Evolutionary conservation across 208 protist genomes (phyloP).

Genomic region (Trichomonas tenax): DNA sequence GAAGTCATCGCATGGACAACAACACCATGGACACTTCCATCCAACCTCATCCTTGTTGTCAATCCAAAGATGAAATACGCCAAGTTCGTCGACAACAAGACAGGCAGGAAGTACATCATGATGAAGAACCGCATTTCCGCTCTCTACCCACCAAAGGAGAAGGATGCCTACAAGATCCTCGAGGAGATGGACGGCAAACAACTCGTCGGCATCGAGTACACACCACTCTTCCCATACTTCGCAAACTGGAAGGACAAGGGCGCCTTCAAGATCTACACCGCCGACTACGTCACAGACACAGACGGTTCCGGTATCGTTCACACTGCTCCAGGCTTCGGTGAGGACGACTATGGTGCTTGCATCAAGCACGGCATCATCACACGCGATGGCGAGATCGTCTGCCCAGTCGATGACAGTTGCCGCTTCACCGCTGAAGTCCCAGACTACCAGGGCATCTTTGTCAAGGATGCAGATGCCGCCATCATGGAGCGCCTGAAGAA

Average conservation of each 20-base stretch:
- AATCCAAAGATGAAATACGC: slow-evolving; percentile 66
- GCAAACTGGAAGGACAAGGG: slow-evolving; percentile 15
- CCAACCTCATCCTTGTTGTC: slow-evolving; percentile 94
- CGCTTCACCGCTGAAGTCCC: slow-evolving; percentile 76
- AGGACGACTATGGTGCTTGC: slow-evolving; percentile 97
- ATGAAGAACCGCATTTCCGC: slow-evolving; percentile 33
- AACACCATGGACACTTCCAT: slow-evolving; percentile 98
- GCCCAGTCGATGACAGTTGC: slow-evolving; percentile 94
- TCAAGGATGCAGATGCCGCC: slow-evolving; percentile 85
- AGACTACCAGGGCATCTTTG: slow-evolving; percentile 75
- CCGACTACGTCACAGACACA: slow-evolving; percentile 86
- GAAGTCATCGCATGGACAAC: slow-evolving; percentile 97
- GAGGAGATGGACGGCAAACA: slow-evolving; percentile 60
- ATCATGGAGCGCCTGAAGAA: slow-evolving; percentile 80
- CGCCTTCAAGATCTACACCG: slow-evolving; percentile 19
- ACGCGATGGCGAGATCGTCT: slow-evolving; percentile 50
- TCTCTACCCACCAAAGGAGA: background rate
- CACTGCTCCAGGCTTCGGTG: slow-evolving; percentile 93
- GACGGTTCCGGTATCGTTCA: slow-evolving; percentile 98
- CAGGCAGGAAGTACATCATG: slow-evolving; percentile 45
- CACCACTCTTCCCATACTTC: slow-evolving; percentile 90
- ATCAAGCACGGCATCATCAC: slow-evolving; percentile 70
- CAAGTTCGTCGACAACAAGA: slow-evolving; percentile 32
- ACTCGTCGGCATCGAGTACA: slow-evolving; percentile 71
- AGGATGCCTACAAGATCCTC: slow-evolving; percentile 51